These are phyloP conservation scores for Millerago galiae DNA, from an alignment of 805 yeast genomes.

Conservation along the genomic window DNA sequence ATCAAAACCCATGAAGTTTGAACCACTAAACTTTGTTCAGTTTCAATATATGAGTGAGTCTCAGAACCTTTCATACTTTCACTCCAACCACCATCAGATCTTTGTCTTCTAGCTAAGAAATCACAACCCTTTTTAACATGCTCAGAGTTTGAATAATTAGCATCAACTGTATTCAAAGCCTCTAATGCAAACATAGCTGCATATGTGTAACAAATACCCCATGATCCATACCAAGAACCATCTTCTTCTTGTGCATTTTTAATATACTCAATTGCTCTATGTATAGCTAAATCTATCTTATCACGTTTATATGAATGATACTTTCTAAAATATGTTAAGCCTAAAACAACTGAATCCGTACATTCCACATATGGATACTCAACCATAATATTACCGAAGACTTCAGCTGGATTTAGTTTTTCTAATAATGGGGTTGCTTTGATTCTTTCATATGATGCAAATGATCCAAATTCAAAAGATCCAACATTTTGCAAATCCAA, in stretches of 20 bases:
- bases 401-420: conserved; percentile 89
- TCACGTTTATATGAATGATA: conserved; percentile 56
- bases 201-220: conserved; percentile 96
- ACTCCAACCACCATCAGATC: conserved; percentile 95
- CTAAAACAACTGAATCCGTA: conserved; percentile 90
- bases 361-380: conserved; percentile 98
- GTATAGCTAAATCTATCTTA: conserved; percentile 65
- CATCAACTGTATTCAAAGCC: conserved; percentile 70
- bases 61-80: conserved; percentile 91
- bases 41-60: conserved; percentile 64
- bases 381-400: conserved; percentile 96
- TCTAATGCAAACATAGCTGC: conserved; percentile 98
- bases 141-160: conserved; percentile 52
- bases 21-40: conserved; percentile 59
- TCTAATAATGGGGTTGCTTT: conserved; percentile 78
- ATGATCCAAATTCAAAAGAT: conserved; percentile 79
- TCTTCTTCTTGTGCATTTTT: conserved; percentile 61
- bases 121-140: conserved; percentile 76
- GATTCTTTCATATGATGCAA: conserved; percentile 84
- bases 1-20: conserved; percentile 93
- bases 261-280: conserved; percentile 69
- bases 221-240: conserved; percentile 97
- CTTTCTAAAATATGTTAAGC: conserved; percentile 70
- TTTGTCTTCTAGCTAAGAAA: conserved; percentile 68
- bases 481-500: conserved; percentile 74